phyloP scores from a whole-genome alignment of 1,284 basidiomycete genomes.

The Amylostereum chailletii region DNA sequence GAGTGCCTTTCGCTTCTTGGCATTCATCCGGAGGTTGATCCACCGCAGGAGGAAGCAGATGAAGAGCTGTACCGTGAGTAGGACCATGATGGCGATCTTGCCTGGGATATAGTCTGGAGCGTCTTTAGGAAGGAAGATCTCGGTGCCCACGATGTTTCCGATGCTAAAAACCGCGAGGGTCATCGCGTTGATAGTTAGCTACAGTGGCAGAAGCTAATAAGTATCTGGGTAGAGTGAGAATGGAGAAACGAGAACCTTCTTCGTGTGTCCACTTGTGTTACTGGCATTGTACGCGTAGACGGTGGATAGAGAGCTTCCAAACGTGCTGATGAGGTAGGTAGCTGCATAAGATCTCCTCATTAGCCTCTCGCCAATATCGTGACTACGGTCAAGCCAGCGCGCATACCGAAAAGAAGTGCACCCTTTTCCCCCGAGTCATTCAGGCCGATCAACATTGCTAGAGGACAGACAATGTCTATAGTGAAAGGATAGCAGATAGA shows the following conservation, averaged over 20 bases:
- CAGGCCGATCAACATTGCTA: slow-evolving; percentile 50
- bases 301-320: slow-evolving; percentile 50
- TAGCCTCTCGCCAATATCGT: background rate
- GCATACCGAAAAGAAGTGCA: slow-evolving; percentile 46
- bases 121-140: slow-evolving; percentile 55
- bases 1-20: slow-evolving; percentile 34
- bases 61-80: slow-evolving; percentile 43
- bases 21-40: slow-evolving; percentile 49
- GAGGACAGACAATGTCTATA: background rate
- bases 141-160: slow-evolving; percentile 53
- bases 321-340: slow-evolving; percentile 50
- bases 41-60: slow-evolving; percentile 43
- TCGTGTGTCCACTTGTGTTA: slow-evolving; percentile 60
- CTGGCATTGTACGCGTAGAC: slow-evolving; percentile 62
- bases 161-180: slow-evolving; percentile 49
- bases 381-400: background rate
- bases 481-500: slow-evolving; percentile 1
- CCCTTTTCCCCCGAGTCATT: slow-evolving; percentile 42
- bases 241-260: slow-evolving; percentile 33
- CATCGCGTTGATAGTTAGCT: slow-evolving; percentile 51
- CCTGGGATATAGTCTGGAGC: slow-evolving; percentile 56
- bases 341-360: slow-evolving; percentile 21
- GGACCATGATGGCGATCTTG: slow-evolving; percentile 52
- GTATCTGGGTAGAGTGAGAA: too few relatives aligned
- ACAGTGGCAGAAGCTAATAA: background rate